Percentiles rank a stretch among this genome's conserved stretches.
phyloP scores from a whole-genome alignment of 2,329 filamentous ascomycete genomes.

The Fusarium sp. region DNA sequence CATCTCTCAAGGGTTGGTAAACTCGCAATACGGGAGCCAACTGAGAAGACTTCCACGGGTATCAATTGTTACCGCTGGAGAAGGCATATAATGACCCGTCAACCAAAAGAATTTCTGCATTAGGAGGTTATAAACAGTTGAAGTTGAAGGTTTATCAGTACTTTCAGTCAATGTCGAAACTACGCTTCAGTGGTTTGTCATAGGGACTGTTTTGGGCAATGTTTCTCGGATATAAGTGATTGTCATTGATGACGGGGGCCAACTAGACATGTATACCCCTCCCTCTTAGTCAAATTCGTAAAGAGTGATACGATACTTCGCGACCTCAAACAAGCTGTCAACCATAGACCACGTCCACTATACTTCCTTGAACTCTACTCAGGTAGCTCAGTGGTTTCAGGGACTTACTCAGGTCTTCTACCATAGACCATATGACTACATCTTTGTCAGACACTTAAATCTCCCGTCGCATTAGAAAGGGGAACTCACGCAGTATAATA shows the following conservation, averaged over 20 bases:
- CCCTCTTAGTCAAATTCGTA: too few relatives aligned
- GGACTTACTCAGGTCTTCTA: slow-evolving; percentile 17
- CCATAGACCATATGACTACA: slow-evolving; percentile 34
- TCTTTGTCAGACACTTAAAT: neutral
- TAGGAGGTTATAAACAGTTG: too few relatives aligned
- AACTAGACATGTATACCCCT: too few relatives aligned
- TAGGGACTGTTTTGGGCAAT: too few relatives aligned
- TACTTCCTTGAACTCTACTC: neutral
- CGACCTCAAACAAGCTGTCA: too few relatives aligned
- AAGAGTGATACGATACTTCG: too few relatives aligned
- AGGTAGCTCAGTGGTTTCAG: neutral
- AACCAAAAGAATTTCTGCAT: too few relatives aligned
- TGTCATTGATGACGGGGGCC: too few relatives aligned
- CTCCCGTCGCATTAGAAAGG: rapidly evolving
- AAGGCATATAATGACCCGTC: slow-evolving; percentile 3
- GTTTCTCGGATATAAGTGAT: too few relatives aligned
- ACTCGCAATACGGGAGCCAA: neutral
- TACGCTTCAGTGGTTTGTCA: too few relatives aligned
- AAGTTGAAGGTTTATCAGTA: too few relatives aligned
- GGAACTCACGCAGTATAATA: slow-evolving; percentile 6
- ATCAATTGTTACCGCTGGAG: slow-evolving; percentile 13
- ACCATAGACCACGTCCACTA: neutral
- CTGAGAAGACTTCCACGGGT: slow-evolving; percentile 18
- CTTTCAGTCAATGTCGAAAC: too few relatives aligned
- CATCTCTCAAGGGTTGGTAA: neutral